These are phyloP conservation scores for Neonothopanus nambi DNA, from an alignment of 1,284 basidiomycete species.

Conservation along the genomic window DNA sequence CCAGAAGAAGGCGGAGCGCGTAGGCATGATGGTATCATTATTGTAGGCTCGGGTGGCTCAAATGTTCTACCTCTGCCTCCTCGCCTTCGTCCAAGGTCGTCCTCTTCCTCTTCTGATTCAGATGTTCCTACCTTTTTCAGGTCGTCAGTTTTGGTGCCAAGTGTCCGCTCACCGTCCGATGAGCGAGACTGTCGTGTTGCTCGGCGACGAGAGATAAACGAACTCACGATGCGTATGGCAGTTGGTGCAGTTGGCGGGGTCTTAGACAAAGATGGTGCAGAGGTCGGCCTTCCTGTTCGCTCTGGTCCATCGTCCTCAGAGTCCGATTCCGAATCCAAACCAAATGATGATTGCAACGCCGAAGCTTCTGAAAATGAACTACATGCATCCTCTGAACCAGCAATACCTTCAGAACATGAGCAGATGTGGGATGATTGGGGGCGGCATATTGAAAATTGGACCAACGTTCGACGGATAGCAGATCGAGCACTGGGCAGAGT, in stretches of 20 bases:
- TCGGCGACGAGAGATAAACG: conserved; percentile 74
- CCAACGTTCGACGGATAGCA: conserved; percentile 66
- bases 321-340: not conserved
- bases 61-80: not conserved
- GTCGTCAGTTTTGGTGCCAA: conserved; percentile 71
- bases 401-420: conserved; percentile 14
- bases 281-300: conserved; percentile 11
- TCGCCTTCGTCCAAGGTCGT: too few relatives aligned
- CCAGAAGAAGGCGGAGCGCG: conserved; percentile 33
- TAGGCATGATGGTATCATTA: conserved; percentile 46
- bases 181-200: conserved; percentile 63
- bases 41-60: conserved; percentile 42
- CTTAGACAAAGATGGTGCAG: conserved; percentile 44
- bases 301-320: too few relatives aligned
- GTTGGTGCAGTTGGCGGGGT: conserved; percentile 72
- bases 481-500: conserved; percentile 72
- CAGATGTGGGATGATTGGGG: conserved; percentile 78
- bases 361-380: conserved; percentile 9
- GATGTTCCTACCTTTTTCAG: conserved; percentile 59
- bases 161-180: conserved; percentile 49
- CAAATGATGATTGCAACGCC: too few relatives aligned
- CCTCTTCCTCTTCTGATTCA: conserved; percentile 25
- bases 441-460: conserved; percentile 63
- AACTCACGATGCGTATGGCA: conserved; percentile 77
- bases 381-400: conserved; percentile 11